Base-by-base conservation (phyloP, 2,329 filamentous ascomycete genomes). In the Nectriaceae sp. region DNA sequence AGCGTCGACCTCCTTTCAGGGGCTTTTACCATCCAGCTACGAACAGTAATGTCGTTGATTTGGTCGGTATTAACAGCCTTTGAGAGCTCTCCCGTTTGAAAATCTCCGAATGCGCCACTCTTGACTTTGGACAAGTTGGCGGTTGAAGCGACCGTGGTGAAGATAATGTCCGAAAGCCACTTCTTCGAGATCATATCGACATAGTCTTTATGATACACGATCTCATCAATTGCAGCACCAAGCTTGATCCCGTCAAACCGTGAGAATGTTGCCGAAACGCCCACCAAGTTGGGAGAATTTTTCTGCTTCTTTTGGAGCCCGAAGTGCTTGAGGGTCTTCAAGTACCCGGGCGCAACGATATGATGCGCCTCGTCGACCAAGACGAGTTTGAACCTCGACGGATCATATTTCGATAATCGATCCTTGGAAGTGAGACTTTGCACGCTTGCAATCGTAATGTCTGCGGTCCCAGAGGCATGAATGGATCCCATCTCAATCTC, bases 361-460 rank as follows among this genome's bases (percentile, higher is more conserved):
- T 99, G 94, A 67, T 99, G 94, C 4, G 93, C 94, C 70, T 99
- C 94, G 56, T 99, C 94, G 4, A 99, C 93, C 3, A 99, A 78
- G 0, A 99, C 75, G 0, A 99, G 82, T 70, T 99, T 99, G 76
- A 93, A 97, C 6, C 75, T 75, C 0, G 68, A 69, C 0, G 91
- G 88, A 56, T 95, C 83, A 61, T 93, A 97, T 65, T 96, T 97
- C 29, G 69, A 65, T n/a, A 97, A 78, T 2, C 94, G 82, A 44
- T 86, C 82, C 11, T 83, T 82, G 4, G 89, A 95, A 6, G 79
- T 83, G 59, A 99, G 84, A 67, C 90, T 97, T 63, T 88, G 85
- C 29, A 99, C 80, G 26, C 93, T 97, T 38, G 93, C 94, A 43
- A 99, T 80, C 8, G 93, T 97, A 58, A 99, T 97, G 68, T 99